Evolutionary conservation across 73 alveolate species (phyloP).

Genomic region (Tetrahymena malaccensis): DNA sequence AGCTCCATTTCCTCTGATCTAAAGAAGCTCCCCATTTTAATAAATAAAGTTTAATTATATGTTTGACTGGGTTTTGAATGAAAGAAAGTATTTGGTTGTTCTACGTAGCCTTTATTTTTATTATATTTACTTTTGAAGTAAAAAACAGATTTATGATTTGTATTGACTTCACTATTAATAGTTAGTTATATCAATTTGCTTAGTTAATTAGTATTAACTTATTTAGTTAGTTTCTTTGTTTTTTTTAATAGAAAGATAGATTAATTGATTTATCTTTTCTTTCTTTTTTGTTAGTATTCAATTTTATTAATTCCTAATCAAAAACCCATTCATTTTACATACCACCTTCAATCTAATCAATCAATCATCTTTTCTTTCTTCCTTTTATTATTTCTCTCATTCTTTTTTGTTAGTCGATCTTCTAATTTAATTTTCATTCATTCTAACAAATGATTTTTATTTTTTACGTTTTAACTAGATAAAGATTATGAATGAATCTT

Average conservation of each 20-base stretch:
- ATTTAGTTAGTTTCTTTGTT: too few relatives aligned
- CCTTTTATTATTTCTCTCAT: too few relatives aligned
- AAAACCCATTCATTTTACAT: not conserved
- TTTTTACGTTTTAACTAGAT: not conserved
- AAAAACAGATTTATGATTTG: not conserved
- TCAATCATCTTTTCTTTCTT: not conserved
- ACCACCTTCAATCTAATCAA: too few relatives aligned
- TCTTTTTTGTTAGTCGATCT: not conserved
- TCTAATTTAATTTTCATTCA: not conserved
- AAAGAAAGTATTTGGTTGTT: not conserved
- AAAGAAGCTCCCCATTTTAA: not conserved
- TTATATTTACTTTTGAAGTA: not conserved
- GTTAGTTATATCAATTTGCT: not conserved
- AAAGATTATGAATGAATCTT: not conserved
- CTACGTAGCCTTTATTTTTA: not conserved
- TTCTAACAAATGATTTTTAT: too few relatives aligned
- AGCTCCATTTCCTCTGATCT: slow-evolving; percentile 35
- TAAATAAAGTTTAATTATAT: not conserved
- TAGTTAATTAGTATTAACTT: not conserved
- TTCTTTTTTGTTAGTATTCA: not conserved
- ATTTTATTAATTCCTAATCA: not conserved
- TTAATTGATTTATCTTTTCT: not conserved
- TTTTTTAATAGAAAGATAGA: too few relatives aligned
- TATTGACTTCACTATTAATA: not conserved
- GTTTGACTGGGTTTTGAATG: not conserved